These are phyloP conservation scores for Rhododendron griersonianum DNA, from an alignment of 148 eudicot species.

Conservation along the genomic window DNA sequence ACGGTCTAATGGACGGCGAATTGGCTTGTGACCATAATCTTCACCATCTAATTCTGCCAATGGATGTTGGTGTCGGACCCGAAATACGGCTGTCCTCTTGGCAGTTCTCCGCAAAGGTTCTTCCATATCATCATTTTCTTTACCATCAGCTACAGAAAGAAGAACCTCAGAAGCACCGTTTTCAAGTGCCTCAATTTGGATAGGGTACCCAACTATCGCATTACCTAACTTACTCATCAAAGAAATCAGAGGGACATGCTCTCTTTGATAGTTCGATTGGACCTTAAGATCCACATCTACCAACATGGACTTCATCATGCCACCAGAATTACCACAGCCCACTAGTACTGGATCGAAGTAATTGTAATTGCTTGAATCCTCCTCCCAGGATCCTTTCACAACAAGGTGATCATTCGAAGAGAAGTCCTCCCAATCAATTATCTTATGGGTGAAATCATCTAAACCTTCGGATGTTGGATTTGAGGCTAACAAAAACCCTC, in stretches of 20 bases:
- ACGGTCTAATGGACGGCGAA: constrained; percentile 22
- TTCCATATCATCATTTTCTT: constrained; percentile 25
- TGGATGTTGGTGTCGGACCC: constrained; percentile 24
- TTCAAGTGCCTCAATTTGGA: constrained; percentile 73
- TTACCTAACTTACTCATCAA: constrained; percentile 80
- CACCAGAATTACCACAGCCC: constrained; percentile 29
- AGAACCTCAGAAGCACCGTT: constrained; percentile 53
- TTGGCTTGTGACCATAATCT: constrained; percentile 12
- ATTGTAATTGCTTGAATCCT: constrained; percentile 33
- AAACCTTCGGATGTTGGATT: constrained; percentile 34
- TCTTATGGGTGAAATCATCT: constrained; percentile 22
- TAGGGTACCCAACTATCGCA: constrained; percentile 90
- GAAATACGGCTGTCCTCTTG: constrained; percentile 63
- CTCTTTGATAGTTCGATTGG: constrained; percentile 64
- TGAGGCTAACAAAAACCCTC: background rate
- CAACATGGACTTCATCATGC: constrained; percentile 41
- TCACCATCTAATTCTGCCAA: too few species aligned
- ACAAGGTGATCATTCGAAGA: constrained; percentile 45
- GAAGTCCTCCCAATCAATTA: constrained; percentile 50
- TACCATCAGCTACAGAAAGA: constrained; percentile 29
- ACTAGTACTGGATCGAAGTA: constrained; percentile 31
- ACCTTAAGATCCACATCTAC: constrained; percentile 82
- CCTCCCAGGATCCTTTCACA: constrained; percentile 50
- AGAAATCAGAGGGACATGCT: constrained; percentile 89
- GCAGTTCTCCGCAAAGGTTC: constrained; percentile 68